A percentile compares a stretch with the other conserved stretches of the same genome.
Conservation (phyloP, 305 asterid genomes). For the Ajuga reptans region DNA sequence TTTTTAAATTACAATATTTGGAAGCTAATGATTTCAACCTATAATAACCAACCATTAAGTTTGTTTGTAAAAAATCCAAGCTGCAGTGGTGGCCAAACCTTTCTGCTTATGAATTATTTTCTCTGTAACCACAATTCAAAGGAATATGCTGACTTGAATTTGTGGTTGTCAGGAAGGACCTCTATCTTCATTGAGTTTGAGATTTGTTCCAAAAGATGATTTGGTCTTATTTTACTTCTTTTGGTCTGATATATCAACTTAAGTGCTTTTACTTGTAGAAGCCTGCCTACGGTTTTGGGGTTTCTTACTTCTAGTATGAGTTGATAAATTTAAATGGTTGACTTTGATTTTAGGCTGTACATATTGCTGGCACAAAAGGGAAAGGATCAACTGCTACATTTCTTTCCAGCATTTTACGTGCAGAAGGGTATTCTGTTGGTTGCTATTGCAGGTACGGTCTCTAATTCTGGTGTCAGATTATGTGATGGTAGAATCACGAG, state of each 20-base stretch:
- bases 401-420: constrained; percentile 72
- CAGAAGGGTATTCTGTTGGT: constrained; percentile 87
- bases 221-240: not conserved
- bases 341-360: constrained; percentile 51
- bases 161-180: not conserved
- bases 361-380: constrained; percentile 94
- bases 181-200: not conserved
- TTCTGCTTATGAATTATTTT: not conserved
- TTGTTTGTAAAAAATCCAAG: not conserved
- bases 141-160: not conserved
- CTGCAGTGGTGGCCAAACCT: not conserved
- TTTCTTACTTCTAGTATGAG: not conserved
- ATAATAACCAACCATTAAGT: not conserved
- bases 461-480: not conserved
- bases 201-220: not conserved
- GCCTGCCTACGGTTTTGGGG: not conserved
- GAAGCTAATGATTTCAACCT: not conserved
- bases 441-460: constrained; percentile 68
- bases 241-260: not conserved
- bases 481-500: constrained; percentile 12
- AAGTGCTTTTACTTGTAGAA: not conserved
- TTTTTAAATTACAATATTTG: not conserved
- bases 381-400: constrained; percentile 96
- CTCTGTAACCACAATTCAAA: not conserved
- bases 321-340: not conserved